These are phyloP conservation scores for Aspergillus nomiae DNA, from an alignment of 2,329 filamentous ascomycete genomes.

Conservation along the genomic window DNA sequence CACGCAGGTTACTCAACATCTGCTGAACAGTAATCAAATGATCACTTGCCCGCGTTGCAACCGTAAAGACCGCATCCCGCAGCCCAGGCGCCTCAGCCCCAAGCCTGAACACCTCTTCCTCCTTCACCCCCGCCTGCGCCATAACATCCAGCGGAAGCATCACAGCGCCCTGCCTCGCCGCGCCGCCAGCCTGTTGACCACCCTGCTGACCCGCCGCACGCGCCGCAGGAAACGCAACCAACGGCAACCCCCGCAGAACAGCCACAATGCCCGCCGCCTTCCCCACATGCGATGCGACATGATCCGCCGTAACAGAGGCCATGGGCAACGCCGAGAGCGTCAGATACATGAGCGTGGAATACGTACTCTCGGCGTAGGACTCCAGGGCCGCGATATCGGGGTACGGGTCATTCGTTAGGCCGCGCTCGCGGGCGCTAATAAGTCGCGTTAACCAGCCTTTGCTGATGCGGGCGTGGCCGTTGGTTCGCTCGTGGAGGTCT, in stretches of 20 bases:
- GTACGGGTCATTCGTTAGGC: constrained; percentile 83
- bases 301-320: constrained; percentile 81
- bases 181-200: constrained; percentile 47
- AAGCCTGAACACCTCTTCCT: constrained; percentile 85
- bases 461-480: constrained; percentile 54
- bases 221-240: constrained; percentile 74
- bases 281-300: constrained; percentile 91
- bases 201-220: constrained; percentile 56
- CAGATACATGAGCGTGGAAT: constrained; percentile 88
- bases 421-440: constrained; percentile 77
- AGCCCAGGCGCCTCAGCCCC: constrained; percentile 78
- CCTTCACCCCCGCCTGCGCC: constrained; percentile 75
- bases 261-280: constrained; percentile 89
- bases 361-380: constrained; percentile 90
- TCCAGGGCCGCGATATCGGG: constrained; percentile 73
- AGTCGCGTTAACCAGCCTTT: constrained; percentile 77
- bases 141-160: constrained; percentile 87
- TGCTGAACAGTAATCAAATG: constrained; percentile 91
- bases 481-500: constrained; percentile 52
- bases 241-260: constrained; percentile 80
- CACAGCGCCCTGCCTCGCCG: constrained; percentile 62
- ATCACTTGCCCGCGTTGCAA: constrained; percentile 92
- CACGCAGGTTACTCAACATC: constrained; percentile 80
- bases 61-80: constrained; percentile 84
- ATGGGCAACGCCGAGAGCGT: constrained; percentile 78